These are phyloP conservation scores for Endogone sp. DNA, from an alignment of 192 early-diverging fungal genomes.

Conservation along the genomic window DNA sequence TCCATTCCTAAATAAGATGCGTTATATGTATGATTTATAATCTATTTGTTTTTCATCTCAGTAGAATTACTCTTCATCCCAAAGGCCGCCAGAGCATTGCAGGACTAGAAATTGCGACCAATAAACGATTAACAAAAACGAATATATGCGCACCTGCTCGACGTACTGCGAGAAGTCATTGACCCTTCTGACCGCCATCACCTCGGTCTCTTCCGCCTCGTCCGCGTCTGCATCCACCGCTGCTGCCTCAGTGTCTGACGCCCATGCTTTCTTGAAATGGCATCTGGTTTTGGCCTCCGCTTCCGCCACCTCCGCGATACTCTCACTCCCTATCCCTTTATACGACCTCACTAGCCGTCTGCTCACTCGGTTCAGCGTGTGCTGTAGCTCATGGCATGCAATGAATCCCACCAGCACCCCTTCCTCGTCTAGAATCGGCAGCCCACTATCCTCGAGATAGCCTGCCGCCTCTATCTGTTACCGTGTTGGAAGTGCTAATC, in stretches of 20 bases:
- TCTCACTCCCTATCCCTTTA: not conserved
- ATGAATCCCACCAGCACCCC: slow-evolving; percentile 74
- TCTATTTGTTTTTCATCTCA: slow-evolving; percentile 14
- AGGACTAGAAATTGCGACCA: not conserved
- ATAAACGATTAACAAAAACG: not conserved
- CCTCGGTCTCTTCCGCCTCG: too few relatives aligned
- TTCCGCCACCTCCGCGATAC: not conserved
- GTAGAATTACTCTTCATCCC: too few relatives aligned
- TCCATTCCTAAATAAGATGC: too few relatives aligned
- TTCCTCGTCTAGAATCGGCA: slow-evolving; percentile 58
- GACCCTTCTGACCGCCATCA: not conserved
- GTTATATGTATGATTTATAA: slow-evolving; percentile 72
- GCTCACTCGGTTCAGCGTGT: slow-evolving; percentile 51
- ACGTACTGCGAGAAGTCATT: slow-evolving; percentile 34
- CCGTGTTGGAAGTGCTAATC: slow-evolving; percentile 53
- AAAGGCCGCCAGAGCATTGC: too few relatives aligned
- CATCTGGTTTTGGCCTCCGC: not conserved
- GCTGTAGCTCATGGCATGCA: slow-evolving; percentile 74
- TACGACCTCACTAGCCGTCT: slow-evolving; percentile 3
- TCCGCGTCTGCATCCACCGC: too few relatives aligned
- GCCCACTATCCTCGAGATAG: slow-evolving; percentile 66
- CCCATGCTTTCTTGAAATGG: too few relatives aligned
- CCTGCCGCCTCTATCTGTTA: slow-evolving; percentile 52
- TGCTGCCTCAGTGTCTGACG: too few relatives aligned
- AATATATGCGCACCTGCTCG: slow-evolving; percentile 21